Evolutionary conservation across 2,329 filamentous ascomycete species (phyloP).

Genomic region (Claviceps fusiformis): DNA sequence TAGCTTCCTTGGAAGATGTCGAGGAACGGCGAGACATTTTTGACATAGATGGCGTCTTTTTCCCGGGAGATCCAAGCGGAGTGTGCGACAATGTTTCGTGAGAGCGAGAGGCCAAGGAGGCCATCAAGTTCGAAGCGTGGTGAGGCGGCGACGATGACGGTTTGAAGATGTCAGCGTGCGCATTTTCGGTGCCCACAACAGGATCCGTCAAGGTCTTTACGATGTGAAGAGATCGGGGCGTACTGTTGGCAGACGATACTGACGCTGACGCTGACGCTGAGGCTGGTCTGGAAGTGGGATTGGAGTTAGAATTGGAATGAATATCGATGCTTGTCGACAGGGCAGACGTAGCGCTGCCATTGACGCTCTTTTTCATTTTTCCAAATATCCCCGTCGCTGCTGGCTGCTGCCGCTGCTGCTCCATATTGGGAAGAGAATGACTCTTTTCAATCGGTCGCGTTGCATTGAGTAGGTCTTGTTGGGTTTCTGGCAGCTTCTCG

Average conservation of each 20-base stretch:
- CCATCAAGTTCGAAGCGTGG: constrained; percentile 51
- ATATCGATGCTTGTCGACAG: constrained; percentile 36
- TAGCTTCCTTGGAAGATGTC: constrained; percentile 31
- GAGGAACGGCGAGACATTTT: constrained; percentile 36
- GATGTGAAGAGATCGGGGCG: constrained; percentile 21
- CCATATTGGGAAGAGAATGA: constrained; percentile 32
- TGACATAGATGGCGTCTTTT: constrained; percentile 21
- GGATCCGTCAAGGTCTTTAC: constrained; percentile 42
- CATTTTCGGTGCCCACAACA: constrained; percentile 51
- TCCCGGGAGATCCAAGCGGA: constrained; percentile 21
- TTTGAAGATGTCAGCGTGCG: constrained; percentile 51
- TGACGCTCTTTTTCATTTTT: constrained; percentile 29
- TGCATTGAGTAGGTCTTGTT: constrained; percentile 24
- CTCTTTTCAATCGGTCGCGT: constrained; percentile 41
- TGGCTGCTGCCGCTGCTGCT: constrained; percentile 14
- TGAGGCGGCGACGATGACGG: constrained; percentile 42
- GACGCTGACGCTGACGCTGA: constrained; percentile 8
- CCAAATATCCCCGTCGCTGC: constrained; percentile 33
- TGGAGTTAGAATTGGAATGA: constrained; percentile 14
- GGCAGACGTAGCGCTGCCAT: constrained; percentile 20
- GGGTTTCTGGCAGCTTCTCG: constrained; percentile 31
- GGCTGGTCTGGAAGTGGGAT: constrained; percentile 28
- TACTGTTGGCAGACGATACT: constrained; percentile 19
- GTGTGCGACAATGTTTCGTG: constrained; percentile 39
- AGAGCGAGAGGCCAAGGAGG: constrained; percentile 50